Evolutionary conservation across 345 rosid species (phyloP).

Genomic region (Brassica rapa): DNA sequence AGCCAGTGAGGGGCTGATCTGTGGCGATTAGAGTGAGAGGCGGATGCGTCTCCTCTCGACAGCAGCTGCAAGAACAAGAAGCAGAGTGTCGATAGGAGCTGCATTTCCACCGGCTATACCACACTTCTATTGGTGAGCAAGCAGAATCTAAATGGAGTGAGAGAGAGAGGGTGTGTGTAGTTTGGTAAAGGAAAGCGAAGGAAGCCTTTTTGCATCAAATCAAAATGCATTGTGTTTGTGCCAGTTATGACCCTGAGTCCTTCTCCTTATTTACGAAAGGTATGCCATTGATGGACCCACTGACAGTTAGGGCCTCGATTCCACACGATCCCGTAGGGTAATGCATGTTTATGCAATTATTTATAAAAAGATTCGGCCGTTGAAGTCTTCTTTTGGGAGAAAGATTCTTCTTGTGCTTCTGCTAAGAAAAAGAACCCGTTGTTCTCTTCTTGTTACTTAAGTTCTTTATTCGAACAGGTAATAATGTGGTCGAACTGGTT

Average conservation of each 20-base stretch:
- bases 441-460: neutral
- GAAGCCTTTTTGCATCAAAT: constrained; percentile 1
- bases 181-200: neutral
- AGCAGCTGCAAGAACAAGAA: constrained; percentile 22
- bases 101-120: constrained; percentile 44
- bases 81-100: constrained; percentile 28
- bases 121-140: neutral
- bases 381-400: neutral
- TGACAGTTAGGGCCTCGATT: constrained; percentile 78
- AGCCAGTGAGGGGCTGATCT: constrained; percentile 56
- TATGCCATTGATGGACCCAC: constrained; percentile 59
- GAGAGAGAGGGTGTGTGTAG: constrained; percentile 13
- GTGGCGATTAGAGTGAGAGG: constrained; percentile 28
- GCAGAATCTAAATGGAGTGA: constrained; percentile 8
- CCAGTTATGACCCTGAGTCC: constrained; percentile 12
- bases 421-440: neutral
- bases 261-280: constrained; percentile 42
- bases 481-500: neutral
- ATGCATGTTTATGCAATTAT: constrained; percentile 38
- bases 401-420: neutral
- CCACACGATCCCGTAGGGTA: constrained; percentile 44
- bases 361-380: neutral
- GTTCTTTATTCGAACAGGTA: neutral
- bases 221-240: neutral
- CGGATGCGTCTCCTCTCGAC: neutral